Base-by-base conservation (phyloP, 805 yeast genomes). In the Torulaspora quercuum region DNA sequence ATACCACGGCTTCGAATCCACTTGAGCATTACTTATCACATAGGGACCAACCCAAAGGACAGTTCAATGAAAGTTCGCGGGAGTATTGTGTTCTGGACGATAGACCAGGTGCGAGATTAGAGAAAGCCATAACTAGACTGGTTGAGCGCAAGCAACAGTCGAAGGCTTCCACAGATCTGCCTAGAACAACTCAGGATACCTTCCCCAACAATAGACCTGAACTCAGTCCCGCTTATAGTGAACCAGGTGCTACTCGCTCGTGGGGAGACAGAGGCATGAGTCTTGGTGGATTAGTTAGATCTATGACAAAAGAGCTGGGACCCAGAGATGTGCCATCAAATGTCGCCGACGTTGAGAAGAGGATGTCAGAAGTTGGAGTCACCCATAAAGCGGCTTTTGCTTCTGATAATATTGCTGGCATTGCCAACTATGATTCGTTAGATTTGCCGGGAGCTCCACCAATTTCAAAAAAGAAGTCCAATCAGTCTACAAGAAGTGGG, bases 371-470 rank as follows among this genome's bases (percentile, higher is more conserved):
- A 9, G 69, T 69, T 5, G 64, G 64, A 19, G 64, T 72, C 33
- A 65, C 74, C 1, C 44, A 46, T 7, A 60, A 54, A 21, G 74
- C 75, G 2, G 72, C 71, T 2, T 49, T 53, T 5, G 64, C 69
- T 33, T 55, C 76, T 0, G 65, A 72, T 43, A 64, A 63, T 35
- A 64, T 70, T 27, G 75, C 76, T 2, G 76, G 76, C 4, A 64
- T 68, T 21, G 61, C 63, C n/a, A 49, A 55, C 31, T 58, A 46
- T 33, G 49, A 46, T 28, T 15, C 41, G 8, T 39, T 44, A 3
- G 52, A 52, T 25, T 16, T 27, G 10, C 16, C n/a, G 3, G 25
- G 19, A 7, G 14, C 37, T 4, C 30, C 16, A 11, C n/a, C 28
- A 16, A n/a, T 6, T n/a, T 33, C 24, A 13, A 19, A 11, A 12